Evolutionary conservation across 2,329 filamentous ascomycete species (phyloP), one percentile per base, ranked within the genome.

Genomic region (Aureobasidium sp.): DNA sequence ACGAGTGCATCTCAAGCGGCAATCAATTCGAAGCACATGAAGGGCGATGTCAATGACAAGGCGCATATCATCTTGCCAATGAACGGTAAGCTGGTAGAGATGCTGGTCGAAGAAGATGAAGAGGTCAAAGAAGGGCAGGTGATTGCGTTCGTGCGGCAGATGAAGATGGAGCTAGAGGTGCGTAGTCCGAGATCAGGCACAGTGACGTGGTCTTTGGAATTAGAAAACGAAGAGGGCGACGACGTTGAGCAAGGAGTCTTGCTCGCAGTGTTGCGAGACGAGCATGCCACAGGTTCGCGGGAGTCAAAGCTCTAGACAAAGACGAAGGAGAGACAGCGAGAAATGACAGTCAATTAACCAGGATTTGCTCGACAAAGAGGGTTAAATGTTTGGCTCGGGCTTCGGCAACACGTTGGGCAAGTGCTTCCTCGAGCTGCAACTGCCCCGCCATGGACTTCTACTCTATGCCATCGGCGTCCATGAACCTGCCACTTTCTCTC

Each of bases 111-210:
- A 6, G 76, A 78, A 4, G 82, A 81, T 0, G 80, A 84, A 63
- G 65, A 70, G 7, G 72, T 84, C 0, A 70, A 69, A 22, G 74
- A 80, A 64, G 82, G 82, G 1, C 79, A 86, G 42, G 72, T 81
- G 0, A 74, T 87, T 65, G 81, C 75, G 8, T 82, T 87, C 20
- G 79, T 87, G 22, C 82, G 82, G 70, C 84, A 87, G 71, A 87
- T 87, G 84, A 87, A 87, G 72, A 87, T 87, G 84, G 85, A 87
- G 65, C 71, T 87, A n/a, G 85, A 87, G 67, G 79, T 87, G 2
- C 71, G 85, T 25, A 77, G 76, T 61, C 74, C 76, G 17, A 74
- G 75, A 5, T 73, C 74, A 1, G 84, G 84, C 0, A 70, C 68
- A 2, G 76, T 83, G 5, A 73, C 69, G 1, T 85, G 82, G 79